Evolutionary conservation across 306 rosid genomes (phyloP).

Genomic region (Betula pendula): DNA sequence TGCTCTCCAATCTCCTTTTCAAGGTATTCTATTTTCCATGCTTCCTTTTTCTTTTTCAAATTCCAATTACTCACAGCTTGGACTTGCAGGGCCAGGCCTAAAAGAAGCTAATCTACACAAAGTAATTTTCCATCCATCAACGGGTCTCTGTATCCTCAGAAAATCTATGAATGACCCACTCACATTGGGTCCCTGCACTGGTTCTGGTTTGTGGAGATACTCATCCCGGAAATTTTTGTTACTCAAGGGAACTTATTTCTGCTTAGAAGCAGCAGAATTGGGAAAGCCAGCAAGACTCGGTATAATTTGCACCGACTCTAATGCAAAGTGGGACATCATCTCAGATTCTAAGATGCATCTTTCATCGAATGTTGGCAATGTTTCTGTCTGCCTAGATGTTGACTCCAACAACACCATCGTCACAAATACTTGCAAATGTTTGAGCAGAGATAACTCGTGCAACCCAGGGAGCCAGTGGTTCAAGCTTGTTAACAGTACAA

Average conservation of each 20-base stretch:
- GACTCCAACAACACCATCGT: slow-evolving; percentile 52
- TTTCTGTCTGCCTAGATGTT: slow-evolving; percentile 67
- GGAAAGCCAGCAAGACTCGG: slow-evolving; percentile 55
- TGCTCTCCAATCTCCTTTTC: slow-evolving; percentile 71
- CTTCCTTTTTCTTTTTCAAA: not conserved
- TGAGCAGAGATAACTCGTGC: slow-evolving; percentile 44
- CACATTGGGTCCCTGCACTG: slow-evolving; percentile 54
- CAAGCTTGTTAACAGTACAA: slow-evolving; percentile 63
- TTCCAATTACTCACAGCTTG: not conserved
- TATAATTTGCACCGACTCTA: slow-evolving; percentile 41
- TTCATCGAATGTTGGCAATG: slow-evolving; percentile 41
- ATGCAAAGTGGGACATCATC: slow-evolving; percentile 63
- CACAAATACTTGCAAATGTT: slow-evolving; percentile 75
- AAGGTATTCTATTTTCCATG: slow-evolving; percentile 45
- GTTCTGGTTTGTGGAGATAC: slow-evolving; percentile 64
- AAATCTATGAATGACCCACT: slow-evolving; percentile 44
- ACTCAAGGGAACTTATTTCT: slow-evolving; percentile 66
- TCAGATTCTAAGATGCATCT: slow-evolving; percentile 82
- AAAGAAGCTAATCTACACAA: slow-evolving; percentile 32
- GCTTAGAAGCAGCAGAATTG: slow-evolving; percentile 50
- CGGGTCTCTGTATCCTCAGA: slow-evolving; percentile 65
- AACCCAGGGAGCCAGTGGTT: slow-evolving; percentile 90
- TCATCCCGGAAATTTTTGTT: slow-evolving; percentile 45
- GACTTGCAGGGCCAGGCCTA: slow-evolving; percentile 58
- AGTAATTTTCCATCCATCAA: slow-evolving; percentile 71